A percentile compares a stretch with the other conserved stretches of the same genome.
Conservation (phyloP, 441 rosid genomes). For the Adansonia madagascariensis region DNA sequence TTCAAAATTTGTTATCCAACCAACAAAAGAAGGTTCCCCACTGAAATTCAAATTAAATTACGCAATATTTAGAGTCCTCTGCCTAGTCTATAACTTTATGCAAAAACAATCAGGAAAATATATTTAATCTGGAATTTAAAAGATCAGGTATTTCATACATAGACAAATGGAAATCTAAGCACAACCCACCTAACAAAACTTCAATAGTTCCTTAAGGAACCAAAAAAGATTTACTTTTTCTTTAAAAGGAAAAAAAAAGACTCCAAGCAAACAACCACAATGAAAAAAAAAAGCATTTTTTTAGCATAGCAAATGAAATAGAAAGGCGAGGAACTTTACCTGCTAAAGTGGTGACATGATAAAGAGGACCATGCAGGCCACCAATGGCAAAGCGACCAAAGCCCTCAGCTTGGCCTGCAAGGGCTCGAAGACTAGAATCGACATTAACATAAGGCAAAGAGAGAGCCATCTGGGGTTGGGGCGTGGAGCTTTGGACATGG, state of each 20-base stretch:
- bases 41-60: conserved; percentile 9
- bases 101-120: not conserved
- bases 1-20: not conserved
- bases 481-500: not conserved
- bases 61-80: not conserved
- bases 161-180: not conserved
- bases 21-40: not conserved
- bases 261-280: not conserved
- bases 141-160: not conserved
- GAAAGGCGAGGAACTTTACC: conserved; percentile 42
- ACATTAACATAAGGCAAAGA: conserved; percentile 63
- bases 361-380: conserved; percentile 71
- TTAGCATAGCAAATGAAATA: not conserved
- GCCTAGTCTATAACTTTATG: not conserved
- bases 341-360: conserved; percentile 63
- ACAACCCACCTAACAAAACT: not conserved
- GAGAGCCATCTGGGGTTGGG: conserved; percentile 34
- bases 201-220: not conserved
- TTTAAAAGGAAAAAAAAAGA: not conserved
- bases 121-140: not conserved
- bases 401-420: conserved; percentile 85
- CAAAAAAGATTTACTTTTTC: not conserved
- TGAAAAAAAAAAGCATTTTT: not conserved
- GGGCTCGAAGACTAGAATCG: conserved; percentile 68
- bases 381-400: conserved; percentile 82